Evolutionary conservation across 257 asterid species (phyloP).

Genomic region (Ilex asprella): DNA sequence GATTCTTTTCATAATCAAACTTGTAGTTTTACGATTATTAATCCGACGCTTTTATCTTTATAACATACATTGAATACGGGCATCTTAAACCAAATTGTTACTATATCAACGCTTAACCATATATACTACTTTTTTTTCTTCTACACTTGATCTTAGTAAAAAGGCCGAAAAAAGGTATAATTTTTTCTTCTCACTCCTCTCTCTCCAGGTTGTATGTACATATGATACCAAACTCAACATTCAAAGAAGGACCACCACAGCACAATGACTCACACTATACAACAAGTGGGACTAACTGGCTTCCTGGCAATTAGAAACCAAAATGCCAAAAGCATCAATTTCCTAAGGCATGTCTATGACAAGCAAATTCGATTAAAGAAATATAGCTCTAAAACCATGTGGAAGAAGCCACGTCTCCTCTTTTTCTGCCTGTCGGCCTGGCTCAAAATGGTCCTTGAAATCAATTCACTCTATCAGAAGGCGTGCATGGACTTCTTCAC

Average conservation of each 20-base stretch:
- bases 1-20: too few species aligned
- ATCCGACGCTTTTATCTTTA: too few species aligned
- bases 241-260: conserved; percentile 8
- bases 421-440: conserved; percentile 14
- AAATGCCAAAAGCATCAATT: conserved; percentile 12
- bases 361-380: conserved; percentile 4
- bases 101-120: too few species aligned
- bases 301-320: conserved; percentile 1
- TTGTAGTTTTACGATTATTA: too few species aligned
- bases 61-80: too few species aligned
- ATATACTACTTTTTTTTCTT: too few species aligned
- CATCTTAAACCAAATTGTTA: too few species aligned
- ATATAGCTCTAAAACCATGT: background rate
- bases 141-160: background rate
- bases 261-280: background rate
- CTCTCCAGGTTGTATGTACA: background rate
- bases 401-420: conserved; percentile 38
- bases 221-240: background rate
- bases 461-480: conserved; percentile 11
- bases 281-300: conserved; percentile 3
- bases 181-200: background rate
- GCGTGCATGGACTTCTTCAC: conserved; percentile 26
- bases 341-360: background rate
- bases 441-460: conserved; percentile 24
- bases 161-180: background rate